Evolutionary conservation across 192 early-diverging fungal species (phyloP), one percentile per base, ranked within the genome.

Genomic region (Chytriomyces confervae): DNA sequence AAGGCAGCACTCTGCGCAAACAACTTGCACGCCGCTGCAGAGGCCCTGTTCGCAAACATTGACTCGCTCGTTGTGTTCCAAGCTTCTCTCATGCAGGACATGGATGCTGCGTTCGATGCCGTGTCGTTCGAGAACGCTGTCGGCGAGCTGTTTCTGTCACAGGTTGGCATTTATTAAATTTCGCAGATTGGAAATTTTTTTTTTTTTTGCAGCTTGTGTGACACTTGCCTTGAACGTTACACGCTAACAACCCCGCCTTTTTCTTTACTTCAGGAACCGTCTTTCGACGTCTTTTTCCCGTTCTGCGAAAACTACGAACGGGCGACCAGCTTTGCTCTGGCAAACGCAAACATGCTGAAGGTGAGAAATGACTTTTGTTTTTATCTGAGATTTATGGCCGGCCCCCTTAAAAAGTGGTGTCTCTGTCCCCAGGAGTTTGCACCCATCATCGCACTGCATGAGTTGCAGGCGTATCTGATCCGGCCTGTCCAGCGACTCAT

Each of bases 11-110:
- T 84, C 53, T 16, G 27, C 18, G 89, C 94, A 46, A 80, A 84
- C 43, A 62, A 79, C 24, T 61, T 51, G 27, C 53, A 85, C 57
- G 95, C 95, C 68, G 92, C 87, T 6, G 85, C 93, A 61, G 89
- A 92, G 63, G 88, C 90, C 62, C 89, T 99, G 66, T 99, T 99
- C 83, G 94, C 92, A 60, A 98, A 99, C 81, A 86, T 99, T 50
- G 92, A 93, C 82, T 89, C 91, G 62, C 85, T 99, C 18, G 89
- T 97, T n/a, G 96, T 97, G 75, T 98, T 97, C 65, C 95, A 98
- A 84, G 89, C 95, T 16, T 88, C 95, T 50, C 97, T 99, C 76
- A 83, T 99, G 76, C 90, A 97, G 57, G 88, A 89, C 50, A 80
- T 99, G 80, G 97, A 99, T 84, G 88, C 92, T 43, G 75, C 79